Base-by-base conservation (phyloP, 768 basidiomycete genomes). In the Termitomyces sp. region DNA sequence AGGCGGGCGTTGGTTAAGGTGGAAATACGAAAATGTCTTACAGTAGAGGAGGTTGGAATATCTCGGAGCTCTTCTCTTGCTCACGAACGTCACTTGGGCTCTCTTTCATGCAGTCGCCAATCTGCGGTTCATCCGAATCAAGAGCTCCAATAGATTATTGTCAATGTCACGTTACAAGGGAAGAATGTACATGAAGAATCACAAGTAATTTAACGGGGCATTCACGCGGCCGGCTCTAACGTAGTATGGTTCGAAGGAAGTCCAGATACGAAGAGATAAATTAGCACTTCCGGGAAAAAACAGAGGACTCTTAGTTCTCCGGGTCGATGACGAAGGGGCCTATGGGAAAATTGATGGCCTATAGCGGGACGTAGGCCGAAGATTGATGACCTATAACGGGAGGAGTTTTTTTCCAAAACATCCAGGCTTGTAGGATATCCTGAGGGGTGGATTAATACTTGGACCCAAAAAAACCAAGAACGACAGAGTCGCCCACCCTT, bases 1-100 rank as follows among this genome's bases (percentile, higher is more conserved):
- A 82, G 80, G 79, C 79, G 76, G 81, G 79, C 79, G 14, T 28
- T 48, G 5, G 4, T 4, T 5, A 44, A 20, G 1, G 2, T 3
- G 5, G 4, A 43, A 20, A 20, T n/a, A 43, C 2, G 9, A 2
- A 36, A 7, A 7, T 36, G 35, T 32, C 32, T 32, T 32, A 5
- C 32, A 32, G 6, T 23, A 32, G 35, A 12, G 2, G 8, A 35
- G 8, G 33, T 35, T 35, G 33, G 30, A 30, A 30, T 0, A 30
- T 23, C 5, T 18, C 18, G 32, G 18, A 20, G 16, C 1, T 41
- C 5, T 18, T 1, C 18, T 16, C 3, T 3, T 16, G 1, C 6
- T 18, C 18, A 7, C 40, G 40, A 41, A 16, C 8, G 20, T 6
- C 3, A 47, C 20, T 44, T 44, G 20, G 8, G 18, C 40, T 41